Conservation (phyloP, 768 basidiomycete species). For the Lactarius evosmus region DNA sequence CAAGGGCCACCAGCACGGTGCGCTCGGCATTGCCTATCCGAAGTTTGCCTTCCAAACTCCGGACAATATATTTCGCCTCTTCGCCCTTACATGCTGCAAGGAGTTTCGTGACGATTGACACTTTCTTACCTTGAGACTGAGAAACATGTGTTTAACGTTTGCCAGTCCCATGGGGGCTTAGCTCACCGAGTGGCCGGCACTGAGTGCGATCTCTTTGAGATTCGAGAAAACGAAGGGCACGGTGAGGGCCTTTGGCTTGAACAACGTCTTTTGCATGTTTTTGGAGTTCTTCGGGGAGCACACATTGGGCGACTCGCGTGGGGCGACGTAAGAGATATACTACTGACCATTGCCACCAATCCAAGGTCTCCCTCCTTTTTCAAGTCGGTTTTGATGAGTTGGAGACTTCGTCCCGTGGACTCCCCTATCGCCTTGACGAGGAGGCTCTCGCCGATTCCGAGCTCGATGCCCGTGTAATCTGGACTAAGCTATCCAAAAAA, state of each 20-base stretch:
- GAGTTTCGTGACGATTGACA: slow-evolving; percentile 90
- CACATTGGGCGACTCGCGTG: slow-evolving; percentile 3
- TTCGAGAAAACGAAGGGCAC: slow-evolving; percentile 87
- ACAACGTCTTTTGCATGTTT: slow-evolving; percentile 87
- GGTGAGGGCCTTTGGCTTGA: slow-evolving; percentile 90
- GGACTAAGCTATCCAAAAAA: slow-evolving; percentile 67
- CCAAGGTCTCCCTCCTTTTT: slow-evolving; percentile 96
- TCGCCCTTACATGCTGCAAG: slow-evolving; percentile 86
- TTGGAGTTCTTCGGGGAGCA: slow-evolving; percentile 77
- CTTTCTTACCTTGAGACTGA: slow-evolving; percentile 93
- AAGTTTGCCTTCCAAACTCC: slow-evolving; percentile 94
- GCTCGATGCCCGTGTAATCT: slow-evolving; percentile 91
- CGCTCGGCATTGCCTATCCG: slow-evolving; percentile 96
- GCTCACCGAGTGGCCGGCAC: slow-evolving; percentile 75
- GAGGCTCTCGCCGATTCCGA: slow-evolving; percentile 94
- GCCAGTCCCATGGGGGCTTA: slow-evolving; percentile 10
- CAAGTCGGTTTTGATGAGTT: slow-evolving; percentile 84
- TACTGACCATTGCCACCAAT: slow-evolving; percentile 85
- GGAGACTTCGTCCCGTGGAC: slow-evolving; percentile 84
- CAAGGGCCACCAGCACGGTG: slow-evolving; percentile 91
- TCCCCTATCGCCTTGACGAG: slow-evolving; percentile 94
- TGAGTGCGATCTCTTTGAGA: slow-evolving; percentile 85
- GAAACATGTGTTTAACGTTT: not conserved
- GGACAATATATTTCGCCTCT: slow-evolving; percentile 96
- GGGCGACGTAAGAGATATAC: not conserved